These are phyloP conservation scores for Gracilaria gracilis DNA, from an alignment of 23 red algal species.

Conservation along the genomic window DNA sequence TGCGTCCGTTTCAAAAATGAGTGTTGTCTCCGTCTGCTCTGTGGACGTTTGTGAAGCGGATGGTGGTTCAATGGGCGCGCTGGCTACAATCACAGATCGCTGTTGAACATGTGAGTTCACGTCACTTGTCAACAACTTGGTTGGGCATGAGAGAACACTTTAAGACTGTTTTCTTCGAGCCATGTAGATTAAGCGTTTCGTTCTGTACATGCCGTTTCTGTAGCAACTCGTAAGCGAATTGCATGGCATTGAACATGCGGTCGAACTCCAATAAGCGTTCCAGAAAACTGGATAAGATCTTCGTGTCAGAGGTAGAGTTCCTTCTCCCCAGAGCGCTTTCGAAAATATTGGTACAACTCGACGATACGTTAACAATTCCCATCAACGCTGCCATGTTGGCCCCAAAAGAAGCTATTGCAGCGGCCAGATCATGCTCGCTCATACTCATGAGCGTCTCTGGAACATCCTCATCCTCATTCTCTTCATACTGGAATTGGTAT, in stretches of 20 bases:
- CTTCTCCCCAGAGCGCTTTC: constrained; percentile 16
- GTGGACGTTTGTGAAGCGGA: not conserved
- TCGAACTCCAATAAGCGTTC: constrained; percentile 58
- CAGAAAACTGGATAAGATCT: constrained; percentile 22
- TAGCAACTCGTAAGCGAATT: constrained; percentile 47
- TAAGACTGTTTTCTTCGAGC: constrained; percentile 10
- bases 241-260: constrained; percentile 57
- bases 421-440: constrained; percentile 45
- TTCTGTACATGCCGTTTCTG: constrained; percentile 12
- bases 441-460: constrained; percentile 13
- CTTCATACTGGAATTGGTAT: not conserved
- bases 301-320: not conserved
- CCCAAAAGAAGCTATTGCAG: constrained; percentile 55
- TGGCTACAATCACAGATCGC: not conserved
- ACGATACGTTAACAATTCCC: constrained; percentile 56
- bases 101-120: not conserved
- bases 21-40: constrained; percentile 9
- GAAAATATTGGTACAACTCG: constrained; percentile 4
- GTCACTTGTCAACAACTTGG: too few species aligned
- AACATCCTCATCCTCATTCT: constrained; percentile 29
- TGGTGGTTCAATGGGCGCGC: not conserved
- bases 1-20: constrained; percentile 41
- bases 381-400: constrained; percentile 49
- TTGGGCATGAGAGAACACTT: too few species aligned
- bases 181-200: constrained; percentile 10